phyloP scores from a whole-genome alignment of 805 yeast genomes.

The Grigorovia humatica region DNA sequence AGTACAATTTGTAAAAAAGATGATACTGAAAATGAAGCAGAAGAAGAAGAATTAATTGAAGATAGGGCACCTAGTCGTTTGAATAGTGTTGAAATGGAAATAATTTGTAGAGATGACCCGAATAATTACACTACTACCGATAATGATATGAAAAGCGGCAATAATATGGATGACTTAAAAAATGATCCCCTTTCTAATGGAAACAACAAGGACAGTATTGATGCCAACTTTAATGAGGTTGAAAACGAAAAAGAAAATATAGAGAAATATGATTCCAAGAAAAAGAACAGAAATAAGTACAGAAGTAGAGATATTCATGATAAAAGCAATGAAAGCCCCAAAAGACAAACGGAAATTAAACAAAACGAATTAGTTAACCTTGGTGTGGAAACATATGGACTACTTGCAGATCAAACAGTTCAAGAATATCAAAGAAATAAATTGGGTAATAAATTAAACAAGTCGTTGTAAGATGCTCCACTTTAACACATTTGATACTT shows the following conservation, averaged over 20 bases:
- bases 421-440: not conserved
- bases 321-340: too few relatives aligned
- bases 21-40: too few relatives aligned
- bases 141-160: not conserved
- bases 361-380: not conserved
- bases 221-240: too few relatives aligned
- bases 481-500: not conserved
- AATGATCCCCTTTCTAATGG: too few relatives aligned
- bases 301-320: too few relatives aligned
- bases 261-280: too few relatives aligned
- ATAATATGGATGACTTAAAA: not conserved
- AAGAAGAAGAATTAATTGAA: not conserved
- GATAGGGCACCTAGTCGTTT: not conserved
- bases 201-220: too few relatives aligned
- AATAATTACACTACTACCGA: not conserved
- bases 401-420: not conserved
- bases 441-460: not conserved
- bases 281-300: too few relatives aligned
- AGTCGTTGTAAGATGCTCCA: not conserved
- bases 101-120: not conserved
- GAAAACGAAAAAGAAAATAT: too few relatives aligned
- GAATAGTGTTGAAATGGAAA: not conserved
- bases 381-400: not conserved
- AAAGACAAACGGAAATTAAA: not conserved
- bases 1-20: too few relatives aligned